Conservation (phyloP, 2,329 filamentous ascomycete species). For the Aspergillus sp. region DNA sequence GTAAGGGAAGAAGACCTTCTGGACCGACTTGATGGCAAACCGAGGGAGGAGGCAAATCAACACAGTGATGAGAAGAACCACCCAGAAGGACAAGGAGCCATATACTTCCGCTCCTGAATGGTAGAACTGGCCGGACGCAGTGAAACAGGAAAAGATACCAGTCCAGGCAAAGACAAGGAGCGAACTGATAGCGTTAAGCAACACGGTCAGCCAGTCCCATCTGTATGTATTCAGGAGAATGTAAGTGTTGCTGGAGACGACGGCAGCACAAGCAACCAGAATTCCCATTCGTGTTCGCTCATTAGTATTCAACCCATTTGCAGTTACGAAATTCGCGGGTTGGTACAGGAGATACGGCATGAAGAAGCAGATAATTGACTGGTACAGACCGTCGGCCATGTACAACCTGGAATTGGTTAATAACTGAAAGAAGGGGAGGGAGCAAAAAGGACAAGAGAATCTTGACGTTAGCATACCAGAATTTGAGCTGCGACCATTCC, state of each 20-base stretch:
- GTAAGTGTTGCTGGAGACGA: slow-evolving; percentile 89
- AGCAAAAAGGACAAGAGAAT: slow-evolving; percentile 33
- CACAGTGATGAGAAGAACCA: slow-evolving; percentile 73
- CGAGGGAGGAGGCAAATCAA: slow-evolving; percentile 83
- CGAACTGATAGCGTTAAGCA: slow-evolving; percentile 79
- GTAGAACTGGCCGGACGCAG: slow-evolving; percentile 66
- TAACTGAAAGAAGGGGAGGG: slow-evolving; percentile 32
- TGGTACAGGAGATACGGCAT: slow-evolving; percentile 81
- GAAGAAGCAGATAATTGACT: slow-evolving; percentile 91
- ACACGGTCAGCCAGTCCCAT: slow-evolving; percentile 94
- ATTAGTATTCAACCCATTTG: slow-evolving; percentile 71
- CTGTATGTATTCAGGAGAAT: slow-evolving; percentile 94
- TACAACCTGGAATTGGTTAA: slow-evolving; percentile 63
- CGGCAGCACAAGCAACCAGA: slow-evolving; percentile 79
- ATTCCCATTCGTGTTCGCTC: slow-evolving; percentile 84
- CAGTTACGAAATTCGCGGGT: slow-evolving; percentile 67
- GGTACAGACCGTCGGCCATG: slow-evolving; percentile 92
- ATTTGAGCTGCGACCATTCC: slow-evolving; percentile 95
- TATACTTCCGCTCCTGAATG: slow-evolving; percentile 77
- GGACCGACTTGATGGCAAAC: slow-evolving; percentile 80
- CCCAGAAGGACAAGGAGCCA: slow-evolving; percentile 81
- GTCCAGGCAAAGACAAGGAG: slow-evolving; percentile 95
- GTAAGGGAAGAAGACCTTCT: slow-evolving; percentile 91
- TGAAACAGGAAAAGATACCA: slow-evolving; percentile 73
- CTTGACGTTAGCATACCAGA: slow-evolving; percentile 64